Evolutionary conservation across 371 early-diverging fungal genomes (phyloP).

Genomic region (Chytridiales sp.): DNA sequence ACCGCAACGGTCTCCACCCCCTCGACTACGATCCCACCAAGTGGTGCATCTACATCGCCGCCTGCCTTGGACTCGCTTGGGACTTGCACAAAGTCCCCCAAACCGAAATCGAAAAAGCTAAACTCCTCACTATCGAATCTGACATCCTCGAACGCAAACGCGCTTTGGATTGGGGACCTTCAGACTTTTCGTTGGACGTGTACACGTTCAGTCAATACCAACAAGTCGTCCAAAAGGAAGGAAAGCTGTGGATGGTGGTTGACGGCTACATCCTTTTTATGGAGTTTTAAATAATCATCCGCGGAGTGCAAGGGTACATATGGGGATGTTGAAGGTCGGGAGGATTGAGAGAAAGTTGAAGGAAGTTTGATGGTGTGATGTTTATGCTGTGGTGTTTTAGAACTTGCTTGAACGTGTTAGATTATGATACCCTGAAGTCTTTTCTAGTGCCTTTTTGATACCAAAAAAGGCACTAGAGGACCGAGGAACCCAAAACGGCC

Average conservation of each 20-base stretch:
- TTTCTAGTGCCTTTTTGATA: too few relatives aligned
- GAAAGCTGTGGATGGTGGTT: conserved; percentile 76
- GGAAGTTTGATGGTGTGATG: too few relatives aligned
- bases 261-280: conserved; percentile 87
- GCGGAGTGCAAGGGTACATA: conserved; percentile 31
- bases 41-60: conserved; percentile 72
- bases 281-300: conserved; percentile 79
- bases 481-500: too few relatives aligned
- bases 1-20: conserved; percentile 83
- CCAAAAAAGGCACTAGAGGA: too few relatives aligned
- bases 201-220: conserved; percentile 34
- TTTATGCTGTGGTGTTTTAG: too few relatives aligned
- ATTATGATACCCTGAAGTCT: too few relatives aligned
- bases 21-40: conserved; percentile 93
- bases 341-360: conserved; percentile 10
- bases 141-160: conserved; percentile 56
- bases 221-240: conserved; percentile 37
- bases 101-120: conserved; percentile 83
- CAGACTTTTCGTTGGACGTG: conserved; percentile 58
- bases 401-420: too few relatives aligned
- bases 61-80: conserved; percentile 71
- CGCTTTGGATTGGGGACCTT: conserved; percentile 67
- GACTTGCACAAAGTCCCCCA: conserved; percentile 81
- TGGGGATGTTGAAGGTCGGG: conserved; percentile 37
- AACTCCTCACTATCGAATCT: conserved; percentile 52